Evolutionary conservation across 306 rosid genomes (phyloP), one percentile per base, ranked within the genome.

Genomic region (Glycine soja): DNA sequence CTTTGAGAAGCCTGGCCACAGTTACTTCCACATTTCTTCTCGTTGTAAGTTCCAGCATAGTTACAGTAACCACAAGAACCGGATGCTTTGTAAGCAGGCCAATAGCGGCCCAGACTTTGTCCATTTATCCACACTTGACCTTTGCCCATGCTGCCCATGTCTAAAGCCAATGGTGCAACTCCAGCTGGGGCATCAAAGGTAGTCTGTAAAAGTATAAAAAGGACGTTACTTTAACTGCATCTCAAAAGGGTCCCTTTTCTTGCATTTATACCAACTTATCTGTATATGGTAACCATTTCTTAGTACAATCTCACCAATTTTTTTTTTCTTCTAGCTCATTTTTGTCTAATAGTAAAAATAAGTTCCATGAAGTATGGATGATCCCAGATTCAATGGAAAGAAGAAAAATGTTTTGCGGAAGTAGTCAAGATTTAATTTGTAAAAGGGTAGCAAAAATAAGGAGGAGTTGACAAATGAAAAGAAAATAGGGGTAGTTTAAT

Each of bases 81-180:
- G 10, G 93, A 73, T 75, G 98, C 97, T 85, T 87, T 96, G 82
- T 96, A 96, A 59, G 97, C 96, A 72, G 99, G 98, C 99, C 99
- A 96, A 89, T 89, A 80, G 62, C 98, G 98, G 10, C 99, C 98
- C 1, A 96, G 76, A 80, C 84, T 91, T 81, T 86, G 89, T 12
- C 93, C 98, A 52, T 96, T 96, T 84, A 96, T 81, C 98, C 99
- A 96, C 72, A 90, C 86, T 81, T 93, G 98, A 84, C 99, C 98
- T 86, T 96, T 93, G 4, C 99, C 97, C 99, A 96, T 96, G 88
- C 97, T 92, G 57, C 70, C 70, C 98, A 96, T 90, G 86, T 96
- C 98, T 85, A 96, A 72, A 32, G 98, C 99, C 78, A 92, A 72
- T 10, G 99, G 99, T 7, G 99, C 86, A 85, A 75, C 82, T 84